phyloP scores from a whole-genome alignment of 2,329 filamentous ascomycete genomes.

The Aspergillus flavus region DNA sequence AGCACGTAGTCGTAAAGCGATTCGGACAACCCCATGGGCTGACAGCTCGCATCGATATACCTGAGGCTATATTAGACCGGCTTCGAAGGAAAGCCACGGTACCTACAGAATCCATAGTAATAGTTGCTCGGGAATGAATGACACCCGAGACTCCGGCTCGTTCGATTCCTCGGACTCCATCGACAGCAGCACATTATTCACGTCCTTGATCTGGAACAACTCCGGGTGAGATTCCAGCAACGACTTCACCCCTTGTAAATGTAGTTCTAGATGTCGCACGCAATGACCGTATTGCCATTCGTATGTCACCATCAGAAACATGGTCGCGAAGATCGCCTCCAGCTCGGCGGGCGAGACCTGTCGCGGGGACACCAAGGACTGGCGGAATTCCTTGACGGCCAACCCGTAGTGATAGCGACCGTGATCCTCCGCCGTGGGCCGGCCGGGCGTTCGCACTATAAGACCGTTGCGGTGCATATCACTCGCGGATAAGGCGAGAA shows the following conservation, averaged over 20 bases:
- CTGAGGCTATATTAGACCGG: slow-evolving; percentile 12
- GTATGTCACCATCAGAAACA: slow-evolving; percentile 41
- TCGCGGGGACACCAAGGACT: slow-evolving; percentile 34
- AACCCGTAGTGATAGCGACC: slow-evolving; percentile 39
- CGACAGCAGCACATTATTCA: slow-evolving; percentile 31
- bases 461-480: slow-evolving; percentile 41
- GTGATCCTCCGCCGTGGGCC: slow-evolving; percentile 33
- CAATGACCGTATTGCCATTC: slow-evolving; percentile 42
- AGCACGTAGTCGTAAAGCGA: slow-evolving; percentile 38
- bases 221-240: slow-evolving; percentile 38
- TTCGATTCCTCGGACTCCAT: slow-evolving; percentile 21
- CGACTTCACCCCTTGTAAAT: slow-evolving; percentile 40
- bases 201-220: slow-evolving; percentile 33
- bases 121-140: slow-evolving; percentile 40
- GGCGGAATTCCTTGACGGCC: slow-evolving; percentile 41
- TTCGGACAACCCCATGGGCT: slow-evolving; percentile 32
- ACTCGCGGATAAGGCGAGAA: slow-evolving; percentile 39
- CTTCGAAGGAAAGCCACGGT: background rate
- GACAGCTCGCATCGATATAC: slow-evolving; percentile 34
- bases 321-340: slow-evolving; percentile 39
- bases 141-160: slow-evolving; percentile 23
- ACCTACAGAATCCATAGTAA: slow-evolving; percentile 40
- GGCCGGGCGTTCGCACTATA: slow-evolving; percentile 27
- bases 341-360: slow-evolving; percentile 32
- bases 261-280: slow-evolving; percentile 37